phyloP scores from a whole-genome alignment of 257 asterid genomes.

The Fraxinus cuspidata region DNA sequence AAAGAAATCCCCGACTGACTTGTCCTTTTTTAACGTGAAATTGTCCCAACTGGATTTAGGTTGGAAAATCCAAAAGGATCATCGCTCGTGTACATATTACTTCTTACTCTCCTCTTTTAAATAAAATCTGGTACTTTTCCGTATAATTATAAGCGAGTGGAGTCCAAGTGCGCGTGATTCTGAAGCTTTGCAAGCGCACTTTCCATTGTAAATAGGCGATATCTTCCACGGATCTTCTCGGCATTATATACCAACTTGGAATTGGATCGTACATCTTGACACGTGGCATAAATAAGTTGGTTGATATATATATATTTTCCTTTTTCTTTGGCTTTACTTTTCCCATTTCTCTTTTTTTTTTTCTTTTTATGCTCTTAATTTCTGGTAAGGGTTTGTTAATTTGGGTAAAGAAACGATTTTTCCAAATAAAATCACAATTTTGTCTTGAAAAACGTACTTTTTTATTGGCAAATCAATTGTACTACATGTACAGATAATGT shows the following conservation, averaged over 20 bases:
- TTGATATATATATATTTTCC: background rate
- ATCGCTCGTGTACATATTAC: background rate
- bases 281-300: background rate
- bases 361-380: too few species aligned
- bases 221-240: constrained; percentile 24
- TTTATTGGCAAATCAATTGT: too few species aligned
- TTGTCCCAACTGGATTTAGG: constrained; percentile 12
- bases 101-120: constrained; percentile 23
- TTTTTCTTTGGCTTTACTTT: background rate
- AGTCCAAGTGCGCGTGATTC: background rate
- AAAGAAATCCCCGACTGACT: constrained; percentile 33
- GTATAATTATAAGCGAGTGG: background rate
- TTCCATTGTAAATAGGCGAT: constrained; percentile 19
- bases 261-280: constrained; percentile 23
- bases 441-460: too few species aligned
- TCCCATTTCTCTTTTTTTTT: background rate
- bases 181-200: background rate
- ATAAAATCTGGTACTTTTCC: constrained; percentile 15
- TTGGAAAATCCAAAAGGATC: constrained; percentile 10
- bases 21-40: constrained; percentile 26
- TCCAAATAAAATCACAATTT: too few species aligned
- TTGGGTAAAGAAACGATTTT: too few species aligned
- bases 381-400: too few species aligned
- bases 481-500: too few species aligned
- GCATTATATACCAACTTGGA: constrained; percentile 18